Conservation (phyloP, 2,329 filamentous ascomycete species). For the Hirsutella rhossiliensis region DNA sequence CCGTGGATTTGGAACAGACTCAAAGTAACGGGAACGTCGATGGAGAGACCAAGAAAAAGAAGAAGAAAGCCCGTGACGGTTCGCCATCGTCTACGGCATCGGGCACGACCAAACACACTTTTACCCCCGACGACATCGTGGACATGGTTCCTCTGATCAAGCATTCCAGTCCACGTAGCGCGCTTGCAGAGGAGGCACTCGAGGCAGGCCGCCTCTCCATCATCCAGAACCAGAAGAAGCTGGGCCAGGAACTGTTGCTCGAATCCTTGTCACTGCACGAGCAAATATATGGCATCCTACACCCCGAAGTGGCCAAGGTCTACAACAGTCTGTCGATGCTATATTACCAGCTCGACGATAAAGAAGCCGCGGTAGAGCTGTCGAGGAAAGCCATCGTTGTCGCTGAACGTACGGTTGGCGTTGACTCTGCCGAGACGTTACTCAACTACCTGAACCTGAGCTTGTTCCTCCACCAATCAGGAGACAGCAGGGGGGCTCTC, state of each 20-base stretch:
- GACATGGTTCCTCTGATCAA: conserved; percentile 94
- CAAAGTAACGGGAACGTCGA: conserved; percentile 27
- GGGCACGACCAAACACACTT: conserved; percentile 33
- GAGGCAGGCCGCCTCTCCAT: conserved; percentile 96
- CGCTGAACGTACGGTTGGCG: conserved; percentile 81
- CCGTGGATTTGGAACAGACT: conserved; percentile 18
- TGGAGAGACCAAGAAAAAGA: conserved; percentile 46
- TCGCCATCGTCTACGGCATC: conserved; percentile 36
- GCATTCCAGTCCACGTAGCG: conserved; percentile 82
- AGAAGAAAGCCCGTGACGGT: conserved; percentile 44
- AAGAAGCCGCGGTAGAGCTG: conserved; percentile 87
- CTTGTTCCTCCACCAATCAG: conserved; percentile 83
- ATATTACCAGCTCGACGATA: conserved; percentile 96
- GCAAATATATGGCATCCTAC: conserved; percentile 95
- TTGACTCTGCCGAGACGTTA: conserved; percentile 89
- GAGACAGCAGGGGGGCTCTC: conserved; percentile 81
- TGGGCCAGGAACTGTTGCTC: conserved; percentile 90
- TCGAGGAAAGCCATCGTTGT: conserved; percentile 95
- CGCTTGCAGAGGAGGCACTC: conserved; percentile 86
- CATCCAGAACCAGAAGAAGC: conserved; percentile 85
- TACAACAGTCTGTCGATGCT: conserved; percentile 94
- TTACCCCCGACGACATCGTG: conserved; percentile 73
- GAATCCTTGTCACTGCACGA: conserved; percentile 94
- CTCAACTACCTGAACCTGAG: conserved; percentile 93
- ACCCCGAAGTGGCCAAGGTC: conserved; percentile 88